Conservation (phyloP, 2,329 filamentous ascomycete species). For the Fusarium sp. region DNA sequence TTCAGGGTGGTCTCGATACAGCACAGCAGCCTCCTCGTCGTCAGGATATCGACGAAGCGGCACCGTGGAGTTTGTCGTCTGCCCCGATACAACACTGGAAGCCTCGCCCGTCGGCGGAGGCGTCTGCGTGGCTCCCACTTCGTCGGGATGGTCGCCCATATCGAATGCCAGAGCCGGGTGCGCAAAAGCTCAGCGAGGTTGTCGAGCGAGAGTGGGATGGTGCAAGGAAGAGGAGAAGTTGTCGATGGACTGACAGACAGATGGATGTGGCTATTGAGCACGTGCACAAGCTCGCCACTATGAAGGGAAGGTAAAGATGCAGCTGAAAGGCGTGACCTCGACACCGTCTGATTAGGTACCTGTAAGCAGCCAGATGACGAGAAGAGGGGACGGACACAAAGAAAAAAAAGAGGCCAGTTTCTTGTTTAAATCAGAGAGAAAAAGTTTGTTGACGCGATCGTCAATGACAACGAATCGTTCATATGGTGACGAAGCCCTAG, state of each 20-base stretch:
- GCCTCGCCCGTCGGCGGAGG: slow-evolving; percentile 17
- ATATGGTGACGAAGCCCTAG: slow-evolving; percentile 14
- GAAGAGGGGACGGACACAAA: background rate
- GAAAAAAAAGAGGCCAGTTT: background rate
- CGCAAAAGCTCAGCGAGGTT: slow-evolving; percentile 6
- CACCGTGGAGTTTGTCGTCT: slow-evolving; percentile 30
- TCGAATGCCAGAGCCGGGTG: background rate
- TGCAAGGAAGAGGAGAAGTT: background rate
- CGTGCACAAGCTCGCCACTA: slow-evolving; percentile 36
- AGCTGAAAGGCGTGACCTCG: background rate
- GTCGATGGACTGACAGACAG: slow-evolving; percentile 12
- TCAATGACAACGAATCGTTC: slow-evolving; percentile 28
- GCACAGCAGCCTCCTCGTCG: slow-evolving; percentile 8
- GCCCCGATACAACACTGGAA: slow-evolving; percentile 23
- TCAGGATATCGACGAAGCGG: slow-evolving; percentile 37
- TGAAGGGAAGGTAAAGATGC: background rate
- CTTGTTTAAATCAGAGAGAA: background rate
- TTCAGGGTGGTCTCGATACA: slow-evolving; percentile 21
- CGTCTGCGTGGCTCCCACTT: slow-evolving; percentile 12
- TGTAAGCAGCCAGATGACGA: background rate
- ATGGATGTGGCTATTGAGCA: slow-evolving; percentile 19
- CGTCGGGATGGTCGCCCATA: slow-evolving; percentile 19
- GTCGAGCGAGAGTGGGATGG: background rate
- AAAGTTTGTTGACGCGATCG: slow-evolving; percentile 26
- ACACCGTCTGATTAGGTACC: background rate